phyloP scores from a whole-genome alignment of 306 rosid genomes.

The Cicer arietinum region DNA sequence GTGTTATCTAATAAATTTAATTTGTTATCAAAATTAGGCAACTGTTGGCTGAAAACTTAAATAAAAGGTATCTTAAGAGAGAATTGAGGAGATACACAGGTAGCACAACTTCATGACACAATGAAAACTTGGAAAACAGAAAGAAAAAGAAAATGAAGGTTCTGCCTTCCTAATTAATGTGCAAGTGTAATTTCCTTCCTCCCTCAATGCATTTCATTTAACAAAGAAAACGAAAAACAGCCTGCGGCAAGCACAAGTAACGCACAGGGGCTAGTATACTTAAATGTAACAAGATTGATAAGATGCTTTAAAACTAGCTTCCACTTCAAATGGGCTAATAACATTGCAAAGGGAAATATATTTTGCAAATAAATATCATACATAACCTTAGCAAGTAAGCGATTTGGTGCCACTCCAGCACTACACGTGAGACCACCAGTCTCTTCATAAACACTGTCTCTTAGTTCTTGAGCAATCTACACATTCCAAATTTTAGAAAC shows the following conservation, averaged over 20 bases:
- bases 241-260: not conserved
- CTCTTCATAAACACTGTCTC: conserved; percentile 71
- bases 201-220: conserved; percentile 11
- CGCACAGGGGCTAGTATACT: conserved; percentile 9
- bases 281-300: conserved; percentile 11
- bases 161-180: conserved; percentile 19
- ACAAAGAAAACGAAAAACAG: not conserved
- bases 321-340: conserved; percentile 22
- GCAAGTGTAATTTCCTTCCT: conserved; percentile 3
- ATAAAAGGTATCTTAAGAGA: conserved; percentile 31
- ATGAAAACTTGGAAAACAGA: conserved; percentile 5
- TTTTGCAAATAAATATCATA: conserved; percentile 28
- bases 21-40: not conserved
- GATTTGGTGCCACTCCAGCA: conserved; percentile 96
- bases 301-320: conserved; percentile 31
- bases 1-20: not conserved
- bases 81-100: conserved; percentile 1
- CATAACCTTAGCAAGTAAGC: conserved; percentile 86
- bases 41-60: not conserved
- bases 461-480: conserved; percentile 84
- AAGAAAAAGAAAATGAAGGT: not conserved
- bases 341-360: conserved; percentile 22
- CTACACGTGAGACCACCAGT: conserved; percentile 97
- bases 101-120: not conserved
- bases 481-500: conserved; percentile 36